Base-by-base conservation (phyloP, 1,139 yeast genomes). In the Saccharomyces hybrid region DNA sequence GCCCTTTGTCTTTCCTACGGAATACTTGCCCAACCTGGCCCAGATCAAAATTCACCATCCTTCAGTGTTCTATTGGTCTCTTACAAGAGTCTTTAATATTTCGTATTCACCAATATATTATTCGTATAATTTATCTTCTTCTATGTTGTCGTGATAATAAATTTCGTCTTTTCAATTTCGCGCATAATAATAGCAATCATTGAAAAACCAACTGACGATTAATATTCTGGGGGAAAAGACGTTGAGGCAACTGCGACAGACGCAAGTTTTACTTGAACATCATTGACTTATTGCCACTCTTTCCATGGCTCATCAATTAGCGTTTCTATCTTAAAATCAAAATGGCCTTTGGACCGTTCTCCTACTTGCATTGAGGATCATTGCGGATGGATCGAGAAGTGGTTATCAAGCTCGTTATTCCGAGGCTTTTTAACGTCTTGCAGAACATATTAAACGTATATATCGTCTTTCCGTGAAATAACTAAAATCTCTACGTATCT, bases 1-100 rank as follows among this genome's bases (percentile, higher is more conserved):
- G 53, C 34, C 59, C 62, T 49, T 61, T 60, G 26, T 65, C 67
- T 48, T 61, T 66, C 56, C 61, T 65, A 52, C 63, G 62, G 56
- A 66, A 65, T 14, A 60, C 60, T 16, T 62, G 63, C 34, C 62
- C 64, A 26, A 61, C 62, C 49, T 60, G 61, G 12, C 58, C 55
- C 32, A 59, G 50, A 54, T 57, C 61, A 53, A 60, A 59, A 49
- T 59, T 57, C 28, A 58, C 63, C 59, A 56, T 58, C 16, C 19
- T 50, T 31, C 8, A 16, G 11, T 44, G 6, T 44, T 6, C 11
- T 41, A 16, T 16, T 24, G 14, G 47, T n/a, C 12, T n/a, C 48
- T 46, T 24, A 19, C 24, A 19, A 11, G 31, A 24, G 16, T 8
- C 26, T 29, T 14, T 11, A 49, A 42, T 31, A 21, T 11, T 26